Evolutionary conservation across 108 stramenopile genomes (phyloP).

Genomic region (Cyclotella sp.): DNA sequence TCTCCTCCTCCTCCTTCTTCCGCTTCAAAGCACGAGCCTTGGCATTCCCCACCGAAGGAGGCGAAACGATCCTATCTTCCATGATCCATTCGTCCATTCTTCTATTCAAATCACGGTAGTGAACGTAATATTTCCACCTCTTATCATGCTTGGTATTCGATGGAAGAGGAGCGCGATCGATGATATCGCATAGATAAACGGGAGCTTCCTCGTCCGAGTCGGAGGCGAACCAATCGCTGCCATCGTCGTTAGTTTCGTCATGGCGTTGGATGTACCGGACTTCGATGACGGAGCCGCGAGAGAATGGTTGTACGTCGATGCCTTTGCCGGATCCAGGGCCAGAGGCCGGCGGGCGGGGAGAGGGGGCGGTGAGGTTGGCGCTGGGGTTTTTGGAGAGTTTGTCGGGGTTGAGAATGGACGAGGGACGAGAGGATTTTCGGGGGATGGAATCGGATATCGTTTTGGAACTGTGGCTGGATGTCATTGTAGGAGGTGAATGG

Average conservation of each 20-base stretch:
- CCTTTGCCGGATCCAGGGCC: constrained; percentile 50
- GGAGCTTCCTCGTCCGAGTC: constrained; percentile 38
- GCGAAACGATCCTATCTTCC: constrained; percentile 76
- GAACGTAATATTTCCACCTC: constrained; percentile 93
- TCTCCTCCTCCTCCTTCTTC: constrained; percentile 53
- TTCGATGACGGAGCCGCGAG: constrained; percentile 88
- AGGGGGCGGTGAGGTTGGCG: constrained; percentile 3
- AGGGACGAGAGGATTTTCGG: neutral
- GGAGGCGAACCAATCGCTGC: constrained; percentile 30
- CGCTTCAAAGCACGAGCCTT: constrained; percentile 77
- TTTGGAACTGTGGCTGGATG: neutral
- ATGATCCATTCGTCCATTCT: constrained; percentile 99
- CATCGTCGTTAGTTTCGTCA: constrained; percentile 29
- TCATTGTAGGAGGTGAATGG: neutral
- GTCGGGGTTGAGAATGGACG: neutral
- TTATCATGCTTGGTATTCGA: constrained; percentile 20
- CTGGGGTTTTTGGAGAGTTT: constrained; percentile 7
- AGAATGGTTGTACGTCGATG: constrained; percentile 83
- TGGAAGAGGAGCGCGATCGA: constrained; percentile 69
- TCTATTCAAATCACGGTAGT: constrained; percentile 97
- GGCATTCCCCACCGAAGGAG: constrained; percentile 85
- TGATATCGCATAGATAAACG: constrained; percentile 82
- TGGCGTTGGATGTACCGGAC: constrained; percentile 62
- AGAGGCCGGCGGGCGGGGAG: constrained; percentile 4
- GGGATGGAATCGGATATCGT: neutral